Evolutionary conservation across 148 eudicot genomes (phyloP).

Genomic region (Rhododendron griersonianum): DNA sequence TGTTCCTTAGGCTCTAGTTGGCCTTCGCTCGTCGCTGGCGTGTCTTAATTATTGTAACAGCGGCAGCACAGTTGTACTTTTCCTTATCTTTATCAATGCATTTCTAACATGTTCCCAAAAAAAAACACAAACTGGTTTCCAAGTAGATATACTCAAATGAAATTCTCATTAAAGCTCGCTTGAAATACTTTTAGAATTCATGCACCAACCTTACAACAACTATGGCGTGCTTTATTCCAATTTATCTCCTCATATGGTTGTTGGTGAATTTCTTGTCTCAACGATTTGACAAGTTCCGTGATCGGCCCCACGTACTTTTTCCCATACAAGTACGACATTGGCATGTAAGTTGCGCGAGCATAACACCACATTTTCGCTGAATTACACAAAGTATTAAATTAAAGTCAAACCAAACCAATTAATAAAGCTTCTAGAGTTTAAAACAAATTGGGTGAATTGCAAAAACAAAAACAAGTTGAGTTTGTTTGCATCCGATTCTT

Average conservation of each 20-base stretch:
- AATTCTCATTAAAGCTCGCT: neutral
- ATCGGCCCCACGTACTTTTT: constrained; percentile 8
- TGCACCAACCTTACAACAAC: constrained; percentile 11
- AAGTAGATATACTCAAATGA: neutral
- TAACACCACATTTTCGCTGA: constrained; percentile 23
- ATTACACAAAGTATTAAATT: neutral
- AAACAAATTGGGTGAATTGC: neutral
- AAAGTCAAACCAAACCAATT: neutral
- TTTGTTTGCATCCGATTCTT: neutral
- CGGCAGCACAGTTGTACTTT: no score
- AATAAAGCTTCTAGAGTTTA: neutral
- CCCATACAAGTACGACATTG: constrained; percentile 19
- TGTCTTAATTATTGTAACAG: no score
- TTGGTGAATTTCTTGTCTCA: constrained; percentile 9
- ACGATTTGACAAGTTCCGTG: neutral
- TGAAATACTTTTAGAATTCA: neutral
- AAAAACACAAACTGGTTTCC: neutral
- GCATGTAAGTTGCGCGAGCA: constrained; percentile 14
- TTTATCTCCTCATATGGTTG: constrained; percentile 2
- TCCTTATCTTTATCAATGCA: no score
- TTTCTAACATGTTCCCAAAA: no score
- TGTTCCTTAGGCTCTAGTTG: no score
- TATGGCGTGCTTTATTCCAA: constrained; percentile 16
- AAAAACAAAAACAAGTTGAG: neutral
- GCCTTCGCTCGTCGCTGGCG: no score